Base-by-base conservation (phyloP, 169 alveolate species). In the Theileria sp. region DNA sequence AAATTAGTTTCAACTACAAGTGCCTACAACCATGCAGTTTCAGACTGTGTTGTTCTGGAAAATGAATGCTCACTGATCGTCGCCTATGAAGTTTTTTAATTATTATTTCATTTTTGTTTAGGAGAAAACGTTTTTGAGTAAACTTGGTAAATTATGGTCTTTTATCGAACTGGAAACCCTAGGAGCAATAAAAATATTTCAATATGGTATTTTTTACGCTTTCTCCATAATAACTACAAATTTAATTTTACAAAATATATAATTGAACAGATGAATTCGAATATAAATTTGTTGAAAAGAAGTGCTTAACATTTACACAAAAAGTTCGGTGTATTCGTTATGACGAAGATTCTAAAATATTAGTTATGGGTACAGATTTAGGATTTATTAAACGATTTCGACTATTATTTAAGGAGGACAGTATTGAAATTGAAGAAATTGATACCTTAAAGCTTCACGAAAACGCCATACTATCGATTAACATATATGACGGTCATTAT, bases 91-190 rank as follows among this genome's bases (percentile, higher is more conserved):
- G 89, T 82, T 8, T n/a, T 5, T 3, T 28, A 13, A 19, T 17
- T 28, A 32, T 15, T 2, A 3, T 5, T 23, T 5, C 25, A 7
- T 5, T 21, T 25, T 60, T 77, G 36, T 32, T 66, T 85, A 91
- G 81, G 94, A 91, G 54, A 87, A 91, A 75, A 91, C 93, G 10
- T 83, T 80, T 44, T 51, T 91, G 38, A 84, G 93, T 79, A 91
- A 87, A 60, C 30, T 91, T 38, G 94, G 94, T 26, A 85, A 88
- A 68, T 69, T 91, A 73, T 91, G 94, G 94, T 87, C 94, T 0
- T 69, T 91, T 4, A 87, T 91, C 23, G 94, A 91, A 60, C 92
- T 86, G 60, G 94, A 91, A 23, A 71, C 73, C n/a, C 60, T 91
- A 32, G 94, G 94, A 34, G 86, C 80, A 17, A 75, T 91, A 9